These are phyloP conservation scores for Citeromyces matritensis DNA, from an alignment of 805 yeast species.

Conservation along the genomic window DNA sequence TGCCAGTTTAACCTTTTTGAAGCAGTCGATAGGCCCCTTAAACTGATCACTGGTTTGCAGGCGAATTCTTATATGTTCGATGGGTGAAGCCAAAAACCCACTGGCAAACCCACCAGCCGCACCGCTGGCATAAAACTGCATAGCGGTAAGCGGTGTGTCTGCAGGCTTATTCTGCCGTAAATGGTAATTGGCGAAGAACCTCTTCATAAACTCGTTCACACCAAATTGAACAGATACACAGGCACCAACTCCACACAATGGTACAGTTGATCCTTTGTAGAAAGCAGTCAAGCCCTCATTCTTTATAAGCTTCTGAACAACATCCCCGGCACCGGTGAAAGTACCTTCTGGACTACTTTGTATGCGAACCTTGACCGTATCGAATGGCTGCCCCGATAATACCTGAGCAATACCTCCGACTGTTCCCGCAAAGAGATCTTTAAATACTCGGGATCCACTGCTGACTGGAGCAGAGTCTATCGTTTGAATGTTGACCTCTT, in stretches of 20 bases:
- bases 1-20: slow-evolving; percentile 34
- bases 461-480: too few relatives aligned
- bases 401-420: slow-evolving; percentile 95
- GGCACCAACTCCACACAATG: slow-evolving; percentile 54
- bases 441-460: slow-evolving; percentile 10
- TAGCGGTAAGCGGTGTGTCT: slow-evolving; percentile 24
- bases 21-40: slow-evolving; percentile 68
- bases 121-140: slow-evolving; percentile 74
- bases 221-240: slow-evolving; percentile 72
- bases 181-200: slow-evolving; percentile 39
- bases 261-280: slow-evolving; percentile 56
- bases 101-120: slow-evolving; percentile 88
- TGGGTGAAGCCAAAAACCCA: slow-evolving; percentile 81
- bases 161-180: too few relatives aligned
- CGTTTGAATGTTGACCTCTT: not conserved
- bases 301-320: slow-evolving; percentile 49
- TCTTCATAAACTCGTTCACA: slow-evolving; percentile 87
- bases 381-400: slow-evolving; percentile 91
- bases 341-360: slow-evolving; percentile 77
- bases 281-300: slow-evolving; percentile 63
- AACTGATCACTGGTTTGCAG: slow-evolving; percentile 50
- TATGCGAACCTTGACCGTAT: slow-evolving; percentile 83
- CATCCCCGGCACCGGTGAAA: slow-evolving; percentile 63
- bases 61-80: slow-evolving; percentile 89
- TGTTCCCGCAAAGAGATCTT: slow-evolving; percentile 84